Base-by-base conservation (phyloP, 441 rosid genomes). In the Raphanus hybrid region DNA sequence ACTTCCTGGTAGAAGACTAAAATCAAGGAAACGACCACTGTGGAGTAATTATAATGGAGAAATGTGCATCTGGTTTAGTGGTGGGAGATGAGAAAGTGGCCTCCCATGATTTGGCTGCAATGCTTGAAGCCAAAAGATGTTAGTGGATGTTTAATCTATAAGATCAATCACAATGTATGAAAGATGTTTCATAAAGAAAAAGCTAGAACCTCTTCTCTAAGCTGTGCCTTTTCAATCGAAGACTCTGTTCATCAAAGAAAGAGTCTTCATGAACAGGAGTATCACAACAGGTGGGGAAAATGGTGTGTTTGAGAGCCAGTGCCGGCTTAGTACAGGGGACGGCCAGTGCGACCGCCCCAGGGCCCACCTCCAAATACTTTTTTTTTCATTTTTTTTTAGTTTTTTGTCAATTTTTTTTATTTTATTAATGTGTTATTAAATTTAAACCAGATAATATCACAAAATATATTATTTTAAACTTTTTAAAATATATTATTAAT, bases 71-170 rank as follows among this genome's bases (percentile, higher is more conserved):
- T 90, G 89, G 32, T 86, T 93, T 48, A 88, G n/a, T 0, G 98
- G 93, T 41, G 93, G 91, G 34, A 93, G 93, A 61, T 91, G 97
- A 2, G 99, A 86, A 59, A 91, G 87, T 15, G 98, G 97, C 82
- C 95, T 86, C 99, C 99, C 8, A 88, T 85, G 89, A 95, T 85
- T 89, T 95, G 0, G 94, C 92, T 26, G 98, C 94, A 87, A 96
- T 80, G 85, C 86, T 87, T 14, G 98, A 92, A 70, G 92, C 94
- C 84, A 57, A 11, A 15, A 9, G 48, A 39, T 3, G 45, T 39
- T 39, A 39, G 3, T 8, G 45, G 45, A 39, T 39, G 11, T 8
- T 39, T 8, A 39, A 39, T 39, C 45, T 39, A 11, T 39, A 39
- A 39, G 45, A 39, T 39, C 45, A 39, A 39, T 39, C 45, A 39